Evolutionary conservation across 306 rosid genomes (phyloP), one percentile per base, ranked within the genome.

Genomic region (Lathyrus aphaca): DNA sequence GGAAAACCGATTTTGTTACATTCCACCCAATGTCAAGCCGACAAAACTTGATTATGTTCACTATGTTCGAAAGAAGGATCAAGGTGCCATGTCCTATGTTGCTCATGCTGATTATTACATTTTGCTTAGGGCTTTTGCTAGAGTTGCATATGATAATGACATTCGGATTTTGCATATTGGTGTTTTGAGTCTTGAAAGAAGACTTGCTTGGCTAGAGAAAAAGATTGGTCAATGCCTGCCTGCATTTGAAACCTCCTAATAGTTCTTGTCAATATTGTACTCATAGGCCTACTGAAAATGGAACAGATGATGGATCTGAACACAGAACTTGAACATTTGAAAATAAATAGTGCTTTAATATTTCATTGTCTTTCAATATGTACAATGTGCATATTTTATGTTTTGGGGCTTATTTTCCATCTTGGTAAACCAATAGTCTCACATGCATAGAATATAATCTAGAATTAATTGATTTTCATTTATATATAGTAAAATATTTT

Each of bases 21-120:
- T 93, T 64, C 87, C 90, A 7, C 96, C 96, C 4, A 79, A 87
- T 79, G 71, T 55, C 56, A 74, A 78, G 29, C 9, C 12, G 27
- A 85, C 67, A 72, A 82, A 79, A 76, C 69, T 66, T 11, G 91
- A 67, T 71, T 93, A 93, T 77, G 83, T 90, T 74, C 94, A 83
- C 56, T 93, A 88, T 59, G 82, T 62, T 18, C 85, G 98, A 75
- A 93, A 90, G 85, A 79, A 42, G 50, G 93, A 82, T 44, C 76
- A 73, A 42, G 97, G 97, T 69, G 86, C 81, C 21, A 64, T 71
- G 29, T 75, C 85, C 13, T 90, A 88, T 51, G 91, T 30, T 27
- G 94, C 91, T 14, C 97, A 90, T 78, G 97, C 98, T 15, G 98
- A 93, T 78, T 93, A 90, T 72, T 93, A 90, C 85, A 82, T 90